phyloP scores from a whole-genome alignment of 164 flowering plant species.

The Protea cynaroides region DNA sequence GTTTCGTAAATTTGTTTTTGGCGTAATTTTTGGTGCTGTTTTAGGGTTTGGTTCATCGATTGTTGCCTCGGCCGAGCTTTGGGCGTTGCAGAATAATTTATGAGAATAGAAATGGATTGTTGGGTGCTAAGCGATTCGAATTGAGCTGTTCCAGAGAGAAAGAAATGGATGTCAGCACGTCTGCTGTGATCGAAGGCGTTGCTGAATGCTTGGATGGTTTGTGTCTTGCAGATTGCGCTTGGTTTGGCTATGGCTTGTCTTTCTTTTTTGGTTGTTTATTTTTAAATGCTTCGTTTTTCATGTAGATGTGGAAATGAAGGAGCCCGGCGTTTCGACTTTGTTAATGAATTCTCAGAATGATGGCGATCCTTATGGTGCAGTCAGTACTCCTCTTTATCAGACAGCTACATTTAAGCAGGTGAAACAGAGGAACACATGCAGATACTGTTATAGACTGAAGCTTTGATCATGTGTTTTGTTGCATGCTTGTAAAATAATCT shows the following conservation, averaged over 20 bases:
- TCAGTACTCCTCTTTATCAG: slow-evolving; percentile 82
- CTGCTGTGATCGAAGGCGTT: slow-evolving; percentile 31
- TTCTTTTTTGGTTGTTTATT: too few species aligned
- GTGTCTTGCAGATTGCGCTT: too few species aligned
- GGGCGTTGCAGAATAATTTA: too few species aligned
- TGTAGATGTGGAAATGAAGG: slow-evolving; percentile 38
- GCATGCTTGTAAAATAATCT: too few species aligned
- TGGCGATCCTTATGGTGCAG: slow-evolving; percentile 80
- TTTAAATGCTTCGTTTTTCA: too few species aligned
- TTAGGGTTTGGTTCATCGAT: slow-evolving; percentile 12
- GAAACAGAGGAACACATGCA: too few species aligned
- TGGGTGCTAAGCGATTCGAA: slow-evolving; percentile 23
- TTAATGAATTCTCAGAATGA: slow-evolving; percentile 69
- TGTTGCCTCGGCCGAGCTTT: slow-evolving; percentile 1
- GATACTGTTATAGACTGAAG: too few species aligned
- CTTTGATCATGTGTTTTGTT: too few species aligned
- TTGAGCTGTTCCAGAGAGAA: slow-evolving; percentile 31
- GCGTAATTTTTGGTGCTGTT: not conserved
- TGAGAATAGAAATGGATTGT: slow-evolving; percentile 8
- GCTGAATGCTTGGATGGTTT: slow-evolving; percentile 32
- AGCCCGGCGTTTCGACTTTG: slow-evolving; percentile 76
- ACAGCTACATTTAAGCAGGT: too few species aligned
- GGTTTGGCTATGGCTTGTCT: not conserved
- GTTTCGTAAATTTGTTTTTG: not conserved
- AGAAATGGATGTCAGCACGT: slow-evolving; percentile 42